Base-by-base conservation (phyloP, 2,329 filamentous ascomycete genomes). In the Diaporthe sp. region DNA sequence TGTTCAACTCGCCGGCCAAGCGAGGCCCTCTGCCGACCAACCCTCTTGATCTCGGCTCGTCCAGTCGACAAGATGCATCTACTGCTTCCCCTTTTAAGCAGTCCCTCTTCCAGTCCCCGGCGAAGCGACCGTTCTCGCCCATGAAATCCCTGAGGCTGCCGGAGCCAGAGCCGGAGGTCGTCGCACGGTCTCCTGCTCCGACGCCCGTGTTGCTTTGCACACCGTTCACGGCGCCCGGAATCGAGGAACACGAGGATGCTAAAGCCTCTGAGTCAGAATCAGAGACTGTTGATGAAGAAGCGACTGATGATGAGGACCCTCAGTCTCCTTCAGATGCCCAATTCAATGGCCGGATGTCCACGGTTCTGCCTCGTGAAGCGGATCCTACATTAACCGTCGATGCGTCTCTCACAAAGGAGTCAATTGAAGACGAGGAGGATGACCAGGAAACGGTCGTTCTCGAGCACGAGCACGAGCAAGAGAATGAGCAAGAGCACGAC, bases 1-100 rank as follows among this genome's bases (percentile, higher is more conserved):
- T 89, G 5, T 80, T 90, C 4, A 85, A 86, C 71, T 90, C 89
- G 5, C 87, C 88, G 1, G 88, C 88, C 22, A 90, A 90, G 81
- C 84, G 88, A 60, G 84, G 86, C 2, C 84, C 86, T 57, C 87
- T 87, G 3, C 85, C 86, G 8, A 82, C 86, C 75, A 87, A 88
- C 79, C 79, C 83, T 19, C 76, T 85, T 13, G 81, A 80, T 42
- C 76, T 83, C 34, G 77, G 78, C 34, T 78, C 78, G 46, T 80
- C 79, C 25, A 78, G 78, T 31, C 82, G 78, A 31, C 75, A 81
- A 70, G 55, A 75, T 70, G 13, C 82, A 39, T 77, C 82, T 46
- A 77, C 77, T n/a, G 78, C 83, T 31, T 86, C 86, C 17, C 84
- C 85, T 0, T 84, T 87, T 74, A 90, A 89, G 80, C 80, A 83